Conservation (phyloP, 805 yeast species). For the Candida sanyiensis region DNA sequence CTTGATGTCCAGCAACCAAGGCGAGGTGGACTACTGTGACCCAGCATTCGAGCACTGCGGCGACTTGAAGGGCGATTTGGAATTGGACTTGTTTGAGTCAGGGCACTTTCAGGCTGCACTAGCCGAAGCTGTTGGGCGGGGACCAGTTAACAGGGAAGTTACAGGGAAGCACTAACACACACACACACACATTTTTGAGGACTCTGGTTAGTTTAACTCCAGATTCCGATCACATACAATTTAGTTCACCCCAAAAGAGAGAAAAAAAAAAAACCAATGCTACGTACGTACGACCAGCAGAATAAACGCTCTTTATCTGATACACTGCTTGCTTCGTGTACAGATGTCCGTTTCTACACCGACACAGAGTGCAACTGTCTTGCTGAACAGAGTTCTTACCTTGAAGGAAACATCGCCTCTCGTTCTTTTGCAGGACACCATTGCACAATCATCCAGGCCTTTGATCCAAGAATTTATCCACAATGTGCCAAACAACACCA, state of each 20-base stretch:
- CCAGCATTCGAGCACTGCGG: not conserved
- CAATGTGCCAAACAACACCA: slow-evolving; percentile 30
- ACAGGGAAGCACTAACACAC: too few relatives aligned
- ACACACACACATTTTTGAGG: too few relatives aligned
- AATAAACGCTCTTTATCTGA: too few relatives aligned
- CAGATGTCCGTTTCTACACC: slow-evolving; percentile 29
- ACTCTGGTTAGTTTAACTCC: too few relatives aligned
- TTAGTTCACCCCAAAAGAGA: too few relatives aligned
- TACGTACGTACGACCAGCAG: too few relatives aligned
- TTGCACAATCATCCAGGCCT: slow-evolving; percentile 58
- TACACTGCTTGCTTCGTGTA: too few relatives aligned
- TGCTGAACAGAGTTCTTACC: slow-evolving; percentile 60
- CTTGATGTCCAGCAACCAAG: not conserved
- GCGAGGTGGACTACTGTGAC: not conserved
- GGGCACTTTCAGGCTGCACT: slow-evolving; percentile 5
- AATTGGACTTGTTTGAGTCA: slow-evolving; percentile 7
- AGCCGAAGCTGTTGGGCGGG: slow-evolving; percentile 4
- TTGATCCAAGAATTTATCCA: slow-evolving; percentile 54
- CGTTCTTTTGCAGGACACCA: slow-evolving; percentile 59
- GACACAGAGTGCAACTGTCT: slow-evolving; percentile 41
- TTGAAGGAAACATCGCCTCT: slow-evolving; percentile 75
- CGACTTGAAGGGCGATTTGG: slow-evolving; percentile 3
- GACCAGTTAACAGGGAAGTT: too few relatives aligned
- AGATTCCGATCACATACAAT: too few relatives aligned
- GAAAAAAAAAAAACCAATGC: too few relatives aligned